These are phyloP conservation scores for Lactifluus hygrophoroides DNA, from an alignment of 768 basidiomycete genomes.

Conservation along the genomic window DNA sequence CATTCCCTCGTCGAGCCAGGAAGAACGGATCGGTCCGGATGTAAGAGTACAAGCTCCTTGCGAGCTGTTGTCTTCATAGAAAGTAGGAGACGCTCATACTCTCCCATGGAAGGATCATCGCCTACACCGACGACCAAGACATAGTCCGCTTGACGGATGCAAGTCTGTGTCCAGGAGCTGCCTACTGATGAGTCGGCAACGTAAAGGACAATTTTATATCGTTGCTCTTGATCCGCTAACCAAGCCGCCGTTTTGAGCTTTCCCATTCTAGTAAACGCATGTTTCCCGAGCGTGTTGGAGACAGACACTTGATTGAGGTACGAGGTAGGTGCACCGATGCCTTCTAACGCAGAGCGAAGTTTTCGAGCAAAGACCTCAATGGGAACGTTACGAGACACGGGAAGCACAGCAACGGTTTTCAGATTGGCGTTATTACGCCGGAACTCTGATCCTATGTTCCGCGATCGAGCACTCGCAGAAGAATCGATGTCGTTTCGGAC, in stretches of 20 bases:
- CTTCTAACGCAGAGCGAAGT: conserved; percentile 79
- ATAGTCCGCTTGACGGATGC: conserved; percentile 94
- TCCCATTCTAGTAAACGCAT: conserved; percentile 94
- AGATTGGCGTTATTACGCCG: conserved; percentile 79
- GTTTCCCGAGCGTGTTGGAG: conserved; percentile 83
- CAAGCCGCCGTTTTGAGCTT: conserved; percentile 92
- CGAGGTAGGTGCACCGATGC: conserved; percentile 87
- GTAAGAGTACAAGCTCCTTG: conserved; percentile 91
- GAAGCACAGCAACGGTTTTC: conserved; percentile 91
- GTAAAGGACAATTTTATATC: conserved; percentile 88
- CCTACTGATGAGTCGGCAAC: conserved; percentile 93
- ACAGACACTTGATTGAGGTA: conserved; percentile 93
- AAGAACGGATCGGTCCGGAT: conserved; percentile 80
- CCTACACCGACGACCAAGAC: conserved; percentile 93
- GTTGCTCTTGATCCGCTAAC: conserved; percentile 93
- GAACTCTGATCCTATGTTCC: conserved; percentile 48
- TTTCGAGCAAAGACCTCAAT: conserved; percentile 86
- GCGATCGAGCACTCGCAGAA: conserved; percentile 41
- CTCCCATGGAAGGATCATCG: conserved; percentile 83
- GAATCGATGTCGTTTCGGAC: conserved; percentile 78
- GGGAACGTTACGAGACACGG: conserved; percentile 79
- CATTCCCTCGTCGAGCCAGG: conserved; percentile 93
- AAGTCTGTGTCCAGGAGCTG: conserved; percentile 97
- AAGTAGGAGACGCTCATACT: conserved; percentile 87
- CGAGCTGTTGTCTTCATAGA: conserved; percentile 98